Evolutionary conservation across 345 rosid genomes (phyloP).

Genomic region (Aurinia saxatilis): DNA sequence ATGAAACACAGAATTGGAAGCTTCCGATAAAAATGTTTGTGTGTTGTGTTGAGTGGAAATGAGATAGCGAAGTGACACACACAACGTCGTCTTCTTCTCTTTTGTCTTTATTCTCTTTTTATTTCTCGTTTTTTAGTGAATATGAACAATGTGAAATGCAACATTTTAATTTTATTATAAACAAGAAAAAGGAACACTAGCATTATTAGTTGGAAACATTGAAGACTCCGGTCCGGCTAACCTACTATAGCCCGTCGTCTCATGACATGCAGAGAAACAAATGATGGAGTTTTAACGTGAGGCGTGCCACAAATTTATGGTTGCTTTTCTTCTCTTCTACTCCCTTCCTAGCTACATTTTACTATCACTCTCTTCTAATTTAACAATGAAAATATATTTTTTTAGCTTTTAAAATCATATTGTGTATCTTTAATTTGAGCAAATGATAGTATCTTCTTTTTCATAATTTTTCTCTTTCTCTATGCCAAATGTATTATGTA

Average conservation of each 20-base stretch:
- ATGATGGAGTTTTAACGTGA: constrained; percentile 20
- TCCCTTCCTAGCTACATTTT: no score
- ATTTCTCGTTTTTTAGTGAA: no score
- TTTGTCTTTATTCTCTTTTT: constrained; percentile 8
- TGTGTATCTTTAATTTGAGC: no score
- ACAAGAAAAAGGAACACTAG: no score
- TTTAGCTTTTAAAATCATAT: no score
- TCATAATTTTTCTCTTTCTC: no score
- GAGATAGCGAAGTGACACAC: constrained; percentile 23
- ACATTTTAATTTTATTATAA: no score
- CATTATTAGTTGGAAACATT: not conserved
- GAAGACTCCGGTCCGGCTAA: constrained; percentile 12
- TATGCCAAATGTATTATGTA: no score
- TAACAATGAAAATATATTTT: no score
- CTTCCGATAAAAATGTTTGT: constrained; percentile 13
- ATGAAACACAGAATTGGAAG: constrained; percentile 21
- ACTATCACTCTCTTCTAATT: no score
- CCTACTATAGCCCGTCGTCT: constrained; percentile 16
- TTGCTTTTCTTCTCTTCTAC: constrained; percentile 2
- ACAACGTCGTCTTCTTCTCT: constrained; percentile 15
- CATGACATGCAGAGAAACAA: constrained; percentile 17
- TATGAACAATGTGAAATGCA: not conserved
- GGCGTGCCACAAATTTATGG: constrained; percentile 19
- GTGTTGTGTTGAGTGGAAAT: constrained; percentile 12
- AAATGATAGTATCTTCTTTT: no score